Base-by-base conservation (phyloP, 192 early-diverging fungal species). In the Rhizoclosmatium sp. region DNA sequence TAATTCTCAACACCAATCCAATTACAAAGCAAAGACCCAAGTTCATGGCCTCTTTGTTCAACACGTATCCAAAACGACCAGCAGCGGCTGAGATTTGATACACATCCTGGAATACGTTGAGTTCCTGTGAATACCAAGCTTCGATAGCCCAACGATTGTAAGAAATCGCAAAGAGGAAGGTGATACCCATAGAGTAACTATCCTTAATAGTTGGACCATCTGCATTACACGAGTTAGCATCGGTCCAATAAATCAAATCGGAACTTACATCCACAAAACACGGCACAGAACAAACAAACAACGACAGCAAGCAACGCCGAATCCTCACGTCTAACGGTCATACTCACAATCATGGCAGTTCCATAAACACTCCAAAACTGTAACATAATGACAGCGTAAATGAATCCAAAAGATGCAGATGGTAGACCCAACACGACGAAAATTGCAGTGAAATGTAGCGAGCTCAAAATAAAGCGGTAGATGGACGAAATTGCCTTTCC, bases 221-320 rank as follows among this genome's bases (percentile, higher is more conserved):
- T 68, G 23, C 21, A 16, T 0, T 7, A 54, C 16, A 16, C 16
- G 49, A 54, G 51, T 54, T 7, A 12, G 51, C 16, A 0, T 54
- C 16, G 9, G 5, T 54, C 16, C 16, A 54, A 54, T 7, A 54
- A 54, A 54, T 12, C 1, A 54, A 16, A 12, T 54, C 9, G 16
- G 1, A 16, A 54, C 60, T 62, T 40, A 81, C 72, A 86, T 3
- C 84, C 84, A 72, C 83, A 86, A 65, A 88, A 88, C 10, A 86
- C 79, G n/a, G 84, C 82, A 10, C 76, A 65, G 59, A 83, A 87
- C 19, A 87, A 60, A 39, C 69, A 31, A 7, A 69, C 60, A 3
- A 87, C 73, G 51, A 82, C 79, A 14, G 79, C 80, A 59, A 85
- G 65, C 47, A 82, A 56, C n/a, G 56, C 42, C 21, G 80, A 81